These are phyloP conservation scores for Exophiala calicioides DNA, from an alignment of 2,329 filamentous ascomycete species.

Conservation along the genomic window DNA sequence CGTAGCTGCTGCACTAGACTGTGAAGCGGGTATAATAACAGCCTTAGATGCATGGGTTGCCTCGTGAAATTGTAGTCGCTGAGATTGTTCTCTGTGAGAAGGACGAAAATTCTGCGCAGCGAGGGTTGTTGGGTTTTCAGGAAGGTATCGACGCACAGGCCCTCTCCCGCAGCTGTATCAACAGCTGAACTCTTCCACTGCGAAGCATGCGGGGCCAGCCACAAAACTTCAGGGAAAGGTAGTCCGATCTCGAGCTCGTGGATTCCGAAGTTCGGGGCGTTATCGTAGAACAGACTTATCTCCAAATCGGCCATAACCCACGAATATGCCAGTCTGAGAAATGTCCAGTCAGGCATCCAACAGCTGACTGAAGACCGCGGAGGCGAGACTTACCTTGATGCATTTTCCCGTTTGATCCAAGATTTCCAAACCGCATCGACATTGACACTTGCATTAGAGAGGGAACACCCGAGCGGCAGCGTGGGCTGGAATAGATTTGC, in stretches of 20 bases:
- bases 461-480: neutral
- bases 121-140: neutral
- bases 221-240: neutral
- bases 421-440: conserved; percentile 6
- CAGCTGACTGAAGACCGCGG: neutral
- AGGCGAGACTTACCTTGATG: conserved; percentile 3
- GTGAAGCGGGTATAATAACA: conserved; percentile 7
- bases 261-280: neutral
- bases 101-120: no score
- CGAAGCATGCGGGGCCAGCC: neutral
- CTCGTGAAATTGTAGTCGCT: no score
- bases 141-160: neutral
- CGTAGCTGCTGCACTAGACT: neutral
- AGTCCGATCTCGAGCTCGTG: neutral
- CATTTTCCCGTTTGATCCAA: conserved; percentile 5
- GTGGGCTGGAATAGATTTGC: no score
- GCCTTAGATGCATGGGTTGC: neutral
- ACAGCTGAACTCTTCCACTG: no score
- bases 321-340: neutral
- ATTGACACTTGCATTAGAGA: neutral
- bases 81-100: no score
- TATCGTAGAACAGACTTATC: conserved; percentile 9
- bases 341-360: no score
- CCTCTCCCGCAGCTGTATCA: no score
- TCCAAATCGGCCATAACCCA: conserved; percentile 4